These are phyloP conservation scores for Trichoderma citrinoviride DNA, from an alignment of 2,329 filamentous ascomycete species.

Conservation along the genomic window DNA sequence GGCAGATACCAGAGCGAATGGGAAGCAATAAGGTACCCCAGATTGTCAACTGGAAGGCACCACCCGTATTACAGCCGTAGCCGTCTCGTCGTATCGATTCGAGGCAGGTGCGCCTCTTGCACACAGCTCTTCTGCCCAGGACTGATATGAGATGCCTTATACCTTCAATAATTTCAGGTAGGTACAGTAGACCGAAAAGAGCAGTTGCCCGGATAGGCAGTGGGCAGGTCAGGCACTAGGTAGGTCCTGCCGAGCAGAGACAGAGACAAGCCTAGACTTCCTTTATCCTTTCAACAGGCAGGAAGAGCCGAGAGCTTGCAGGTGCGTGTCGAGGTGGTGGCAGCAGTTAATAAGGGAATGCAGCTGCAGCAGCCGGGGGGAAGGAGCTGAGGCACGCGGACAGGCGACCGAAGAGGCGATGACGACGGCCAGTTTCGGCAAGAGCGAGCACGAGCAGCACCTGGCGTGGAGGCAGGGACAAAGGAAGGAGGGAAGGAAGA, in stretches of 20 bases:
- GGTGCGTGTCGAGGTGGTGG: not conserved
- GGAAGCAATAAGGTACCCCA: not conserved
- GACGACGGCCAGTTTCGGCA: constrained; percentile 3
- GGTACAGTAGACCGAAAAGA: no score
- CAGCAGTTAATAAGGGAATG: constrained; percentile 2
- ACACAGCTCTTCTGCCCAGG: no score
- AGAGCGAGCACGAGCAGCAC: constrained; percentile 4
- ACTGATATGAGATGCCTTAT: no score
- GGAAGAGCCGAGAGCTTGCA: not conserved
- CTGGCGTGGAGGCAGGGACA: not conserved
- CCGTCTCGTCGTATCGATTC: not conserved
- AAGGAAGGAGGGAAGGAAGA: not conserved
- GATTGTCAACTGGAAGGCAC: not conserved
- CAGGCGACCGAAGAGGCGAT: not conserved
- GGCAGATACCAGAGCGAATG: not conserved
- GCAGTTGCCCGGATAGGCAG: not conserved
- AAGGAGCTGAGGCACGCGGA: constrained; percentile 6
- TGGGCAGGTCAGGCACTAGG: not conserved
- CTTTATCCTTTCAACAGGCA: not conserved
- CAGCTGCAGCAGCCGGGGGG: not conserved
- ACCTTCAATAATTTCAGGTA: no score
- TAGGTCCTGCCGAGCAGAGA: not conserved
- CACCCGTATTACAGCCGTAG: not conserved
- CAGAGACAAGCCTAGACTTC: not conserved
- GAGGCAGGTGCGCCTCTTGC: not conserved